phyloP scores from a whole-genome alignment of 1,139 yeast genomes.

The Sugiyamaella xylanicola region DNA sequence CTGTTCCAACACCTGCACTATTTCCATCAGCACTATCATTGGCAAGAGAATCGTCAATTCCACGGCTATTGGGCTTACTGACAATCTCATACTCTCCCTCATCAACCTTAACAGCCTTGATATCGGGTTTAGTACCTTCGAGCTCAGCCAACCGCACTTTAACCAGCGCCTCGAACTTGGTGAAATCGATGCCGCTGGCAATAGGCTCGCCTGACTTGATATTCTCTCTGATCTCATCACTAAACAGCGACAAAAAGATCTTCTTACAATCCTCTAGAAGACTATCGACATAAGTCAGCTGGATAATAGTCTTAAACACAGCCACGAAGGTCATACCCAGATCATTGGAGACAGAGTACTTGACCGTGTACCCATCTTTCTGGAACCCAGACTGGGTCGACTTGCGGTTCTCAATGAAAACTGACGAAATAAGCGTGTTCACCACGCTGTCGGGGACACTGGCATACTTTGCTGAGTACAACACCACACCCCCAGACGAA shows the following conservation, averaged over 20 bases:
- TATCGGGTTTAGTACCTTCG: conserved; percentile 8
- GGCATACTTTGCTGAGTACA: conserved; percentile 53
- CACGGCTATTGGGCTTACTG: not conserved
- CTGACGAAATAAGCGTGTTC: conserved; percentile 54
- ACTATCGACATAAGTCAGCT: conserved; percentile 42
- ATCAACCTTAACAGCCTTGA: conserved; percentile 1
- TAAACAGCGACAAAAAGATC: conserved; percentile 40
- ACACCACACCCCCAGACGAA: conserved; percentile 59
- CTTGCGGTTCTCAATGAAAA: conserved; percentile 47
- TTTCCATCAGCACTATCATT: not conserved
- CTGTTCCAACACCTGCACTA: too few species aligned
- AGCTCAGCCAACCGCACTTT: conserved; percentile 35
- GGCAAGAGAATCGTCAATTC: not conserved
- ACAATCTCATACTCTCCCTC: not conserved
- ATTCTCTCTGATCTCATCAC: conserved; percentile 33
- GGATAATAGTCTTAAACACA: conserved; percentile 43
- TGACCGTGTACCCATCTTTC: conserved; percentile 44
- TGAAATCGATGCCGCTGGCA: conserved; percentile 30
- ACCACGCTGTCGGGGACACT: conserved; percentile 49
- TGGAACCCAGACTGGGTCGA: conserved; percentile 19
- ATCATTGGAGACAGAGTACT: conserved; percentile 41
- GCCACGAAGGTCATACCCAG: conserved; percentile 42
- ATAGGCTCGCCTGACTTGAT: conserved; percentile 17
- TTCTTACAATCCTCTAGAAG: conserved; percentile 40
- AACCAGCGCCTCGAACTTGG: conserved; percentile 40